phyloP scores from a whole-genome alignment of 768 basidiomycete species.

The Lentinula aciculospora region DNA sequence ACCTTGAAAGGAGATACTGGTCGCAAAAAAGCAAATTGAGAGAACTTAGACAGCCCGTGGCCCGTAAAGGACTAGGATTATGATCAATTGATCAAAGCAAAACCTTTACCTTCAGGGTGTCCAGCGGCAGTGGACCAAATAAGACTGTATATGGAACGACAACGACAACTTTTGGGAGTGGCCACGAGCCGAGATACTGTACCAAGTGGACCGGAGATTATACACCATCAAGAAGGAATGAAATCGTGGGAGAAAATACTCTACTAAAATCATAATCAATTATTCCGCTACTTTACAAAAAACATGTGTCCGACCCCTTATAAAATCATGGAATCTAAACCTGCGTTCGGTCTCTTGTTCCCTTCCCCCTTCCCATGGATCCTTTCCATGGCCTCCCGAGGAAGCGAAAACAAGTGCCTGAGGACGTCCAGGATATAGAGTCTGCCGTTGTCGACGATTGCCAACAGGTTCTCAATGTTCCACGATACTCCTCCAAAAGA shows the following conservation, averaged over 20 bases:
- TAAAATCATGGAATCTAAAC: constrained; percentile 18
- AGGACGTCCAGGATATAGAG: constrained; percentile 33
- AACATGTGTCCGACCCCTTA: constrained; percentile 20
- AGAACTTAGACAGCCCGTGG: too few species aligned
- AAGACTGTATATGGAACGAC: neutral
- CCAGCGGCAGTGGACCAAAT: neutral
- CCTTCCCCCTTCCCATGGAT: constrained; percentile 41
- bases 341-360: constrained; percentile 12
- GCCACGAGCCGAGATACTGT: neutral
- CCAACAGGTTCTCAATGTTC: constrained; percentile 8
- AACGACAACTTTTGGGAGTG: neutral
- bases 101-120: too few species aligned
- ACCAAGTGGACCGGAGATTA: neutral
- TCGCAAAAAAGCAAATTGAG: too few species aligned
- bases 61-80: too few species aligned
- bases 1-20: too few species aligned
- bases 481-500: constrained; percentile 3
- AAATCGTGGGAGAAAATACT: constrained; percentile 2
- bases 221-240: neutral
- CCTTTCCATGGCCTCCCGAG: constrained; percentile 47
- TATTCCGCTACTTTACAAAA: constrained; percentile 12
- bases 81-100: neutral
- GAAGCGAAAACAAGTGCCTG: constrained; percentile 63
- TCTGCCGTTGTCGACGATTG: constrained; percentile 31
- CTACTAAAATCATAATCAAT: neutral